Base-by-base conservation (phyloP, 2,329 filamentous ascomycete genomes). In the Blumeriella jaapii region DNA sequence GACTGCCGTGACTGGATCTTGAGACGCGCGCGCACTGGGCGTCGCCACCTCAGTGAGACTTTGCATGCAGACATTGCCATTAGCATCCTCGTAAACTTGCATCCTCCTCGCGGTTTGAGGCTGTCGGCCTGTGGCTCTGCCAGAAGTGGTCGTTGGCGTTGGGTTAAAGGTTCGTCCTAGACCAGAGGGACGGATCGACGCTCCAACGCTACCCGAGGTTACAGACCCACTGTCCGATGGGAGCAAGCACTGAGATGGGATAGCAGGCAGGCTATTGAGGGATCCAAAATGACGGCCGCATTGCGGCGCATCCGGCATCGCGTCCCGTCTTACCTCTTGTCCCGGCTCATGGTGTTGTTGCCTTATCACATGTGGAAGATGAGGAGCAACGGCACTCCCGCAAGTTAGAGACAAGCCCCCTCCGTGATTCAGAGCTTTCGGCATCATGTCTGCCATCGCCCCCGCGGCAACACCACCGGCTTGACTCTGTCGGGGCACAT, bases 211-310 rank as follows among this genome's bases (percentile, higher is more conserved):
- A 9, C 43, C 43, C 12, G 47, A 48, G 18, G 42, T 43, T 31
- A 43, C 38, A 15, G 53, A 55, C 28, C 46, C 51, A 44, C 41
- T 48, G n/a, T 56, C 50, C 10, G 53, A 55, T 8, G 53, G 52
- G 6, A 57, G 42, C n/a, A 56, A 38, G 44, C 55, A 57, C 31
- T 58, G 52, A 5, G 54, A 55, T 10, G 55, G 55, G 29, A 58
- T 58, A 16, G 54, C 49, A 22, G 55, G 55, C 4, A 58, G 29
- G 10, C 50, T 46, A 35, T 29, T 44, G 12, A 15, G 34, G 3
- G 47, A 43, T 28, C 46, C 49, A 6, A 49, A 40, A 32, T 43
- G 45, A 16, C 42, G 42, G 23, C 46, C 46, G 47, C 47, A 54
- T 39, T 49, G 46, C 20, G 50, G 33, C 6, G 51, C 53, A 42